Conservation (phyloP, 371 early-diverging fungal genomes). For the Circinella umbellata region DNA sequence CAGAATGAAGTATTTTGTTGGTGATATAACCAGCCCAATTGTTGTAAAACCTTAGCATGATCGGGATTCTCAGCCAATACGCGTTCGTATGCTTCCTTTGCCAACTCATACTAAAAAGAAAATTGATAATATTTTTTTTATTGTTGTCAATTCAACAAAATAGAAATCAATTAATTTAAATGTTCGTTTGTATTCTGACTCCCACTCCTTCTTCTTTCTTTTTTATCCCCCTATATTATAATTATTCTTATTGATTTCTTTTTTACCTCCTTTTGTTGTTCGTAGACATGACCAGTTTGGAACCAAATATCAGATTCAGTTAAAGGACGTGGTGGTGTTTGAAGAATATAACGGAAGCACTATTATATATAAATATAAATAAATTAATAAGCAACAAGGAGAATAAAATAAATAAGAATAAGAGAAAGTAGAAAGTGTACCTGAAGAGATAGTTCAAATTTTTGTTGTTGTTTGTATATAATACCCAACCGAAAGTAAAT, state of each 20-base stretch:
- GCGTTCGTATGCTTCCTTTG: slow-evolving; percentile 93
- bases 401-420: neutral
- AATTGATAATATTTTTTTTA: neutral
- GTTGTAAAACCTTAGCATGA: slow-evolving; percentile 95
- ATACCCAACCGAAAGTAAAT: slow-evolving; percentile 97
- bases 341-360: slow-evolving; percentile 93
- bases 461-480: slow-evolving; percentile 95
- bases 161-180: no score
- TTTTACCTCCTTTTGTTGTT: slow-evolving; percentile 89
- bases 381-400: no score
- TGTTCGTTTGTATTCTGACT: neutral
- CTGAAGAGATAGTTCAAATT: slow-evolving; percentile 85
- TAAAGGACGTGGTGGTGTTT: slow-evolving; percentile 93
- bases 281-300: slow-evolving; percentile 97
- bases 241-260: neutral
- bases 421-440: slow-evolving; percentile 35
- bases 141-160: neutral
- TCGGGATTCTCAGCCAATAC: slow-evolving; percentile 89
- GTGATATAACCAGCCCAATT: slow-evolving; percentile 96
- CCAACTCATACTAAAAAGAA: slow-evolving; percentile 64
- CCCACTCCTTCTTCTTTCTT: neutral
- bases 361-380: slow-evolving; percentile 21
- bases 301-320: slow-evolving; percentile 96
- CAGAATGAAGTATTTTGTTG: slow-evolving; percentile 80
- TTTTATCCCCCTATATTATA: neutral